Conservation (phyloP, 1,284 basidiomycete genomes). For the Melanopsichium pennsylvanicum region DNA sequence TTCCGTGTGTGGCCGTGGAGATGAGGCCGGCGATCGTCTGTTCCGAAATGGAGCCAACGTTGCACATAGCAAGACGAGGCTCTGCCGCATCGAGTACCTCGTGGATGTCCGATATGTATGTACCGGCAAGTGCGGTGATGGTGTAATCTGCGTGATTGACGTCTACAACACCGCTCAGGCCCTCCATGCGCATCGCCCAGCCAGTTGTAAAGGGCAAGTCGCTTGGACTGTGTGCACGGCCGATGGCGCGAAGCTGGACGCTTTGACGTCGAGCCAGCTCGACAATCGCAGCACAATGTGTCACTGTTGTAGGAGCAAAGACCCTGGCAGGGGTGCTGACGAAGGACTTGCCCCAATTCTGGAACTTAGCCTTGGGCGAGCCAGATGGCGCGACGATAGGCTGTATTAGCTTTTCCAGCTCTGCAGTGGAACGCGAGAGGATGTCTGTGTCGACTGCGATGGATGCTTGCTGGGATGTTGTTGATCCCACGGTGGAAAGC, state of each 20-base stretch:
- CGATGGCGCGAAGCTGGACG: conserved; percentile 80
- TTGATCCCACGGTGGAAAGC: conserved; percentile 6
- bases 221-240: conserved; percentile 89
- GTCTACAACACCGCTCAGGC: conserved; percentile 53
- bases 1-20: conserved; percentile 93
- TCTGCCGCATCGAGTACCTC: conserved; percentile 72
- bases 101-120: conserved; percentile 64
- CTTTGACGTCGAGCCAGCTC: conserved; percentile 82
- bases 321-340: conserved; percentile 69
- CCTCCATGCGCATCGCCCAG: conserved; percentile 63
- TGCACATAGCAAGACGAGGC: conserved; percentile 79
- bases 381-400: conserved; percentile 25
- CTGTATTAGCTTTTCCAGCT: conserved; percentile 29
- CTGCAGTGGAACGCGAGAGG: conserved; percentile 14
- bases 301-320: conserved; percentile 78
- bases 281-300: conserved; percentile 79
- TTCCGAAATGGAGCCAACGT: conserved; percentile 94
- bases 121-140: conserved; percentile 60
- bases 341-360: conserved; percentile 71
- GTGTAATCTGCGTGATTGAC: conserved; percentile 29
- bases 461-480: conserved; percentile 1
- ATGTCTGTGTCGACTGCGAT: conserved; percentile 19
- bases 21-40: conserved; percentile 94
- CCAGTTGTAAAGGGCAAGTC: conserved; percentile 72
- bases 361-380: conserved; percentile 61